phyloP scores from a whole-genome alignment of 140 eudicot species.

The Erigeron philadelphicus region DNA sequence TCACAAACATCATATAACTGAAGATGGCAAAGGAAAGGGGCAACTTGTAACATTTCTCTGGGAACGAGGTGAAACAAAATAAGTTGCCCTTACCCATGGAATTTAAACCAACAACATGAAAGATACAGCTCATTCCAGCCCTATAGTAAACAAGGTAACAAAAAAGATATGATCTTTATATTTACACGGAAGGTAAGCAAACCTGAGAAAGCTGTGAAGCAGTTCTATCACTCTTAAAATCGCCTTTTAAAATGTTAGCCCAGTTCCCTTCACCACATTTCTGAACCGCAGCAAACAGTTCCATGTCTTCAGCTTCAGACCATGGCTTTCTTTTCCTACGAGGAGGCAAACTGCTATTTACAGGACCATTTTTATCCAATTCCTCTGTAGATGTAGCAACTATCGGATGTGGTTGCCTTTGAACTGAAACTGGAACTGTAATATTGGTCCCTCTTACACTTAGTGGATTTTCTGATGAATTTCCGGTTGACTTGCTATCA shows the following conservation, averaged over 20 bases:
- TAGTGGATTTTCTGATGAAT: slow-evolving; percentile 46
- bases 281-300: slow-evolving; percentile 72
- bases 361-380: slow-evolving; percentile 34
- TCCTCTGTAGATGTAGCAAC: slow-evolving; percentile 44
- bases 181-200: slow-evolving; percentile 4
- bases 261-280: slow-evolving; percentile 87
- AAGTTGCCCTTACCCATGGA: slow-evolving; percentile 33
- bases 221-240: slow-evolving; percentile 69
- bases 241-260: slow-evolving; percentile 67
- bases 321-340: slow-evolving; percentile 64
- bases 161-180: background rate
- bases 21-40: background rate
- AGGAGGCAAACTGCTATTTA: slow-evolving; percentile 43
- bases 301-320: slow-evolving; percentile 66
- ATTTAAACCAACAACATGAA: background rate
- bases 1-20: no score
- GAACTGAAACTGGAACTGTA: slow-evolving; percentile 70
- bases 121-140: background rate
- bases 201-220: slow-evolving; percentile 90
- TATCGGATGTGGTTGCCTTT: slow-evolving; percentile 45
- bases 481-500: slow-evolving; percentile 34
- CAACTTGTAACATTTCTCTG: background rate
- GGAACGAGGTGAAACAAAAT: background rate
- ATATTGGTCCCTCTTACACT: slow-evolving; percentile 56
- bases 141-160: background rate